Percentiles rank a stretch among this genome's conserved stretches.
These are phyloP conservation scores for Podosphaera fusca DNA, from an alignment of 2,329 filamentous ascomycete species.

Conservation along the genomic window DNA sequence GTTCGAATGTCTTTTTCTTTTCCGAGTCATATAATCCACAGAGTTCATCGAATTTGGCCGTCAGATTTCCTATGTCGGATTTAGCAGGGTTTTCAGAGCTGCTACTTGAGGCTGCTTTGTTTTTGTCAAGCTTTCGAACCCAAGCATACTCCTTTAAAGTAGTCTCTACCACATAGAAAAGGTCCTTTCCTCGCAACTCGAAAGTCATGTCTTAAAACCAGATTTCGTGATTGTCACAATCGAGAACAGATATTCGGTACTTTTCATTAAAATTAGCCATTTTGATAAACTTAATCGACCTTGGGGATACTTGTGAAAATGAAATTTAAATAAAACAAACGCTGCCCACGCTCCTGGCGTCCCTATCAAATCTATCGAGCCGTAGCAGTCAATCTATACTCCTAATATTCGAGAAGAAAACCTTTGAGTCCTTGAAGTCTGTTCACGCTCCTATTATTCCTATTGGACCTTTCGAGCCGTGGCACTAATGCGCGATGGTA, in stretches of 20 bases:
- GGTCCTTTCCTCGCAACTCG: neutral
- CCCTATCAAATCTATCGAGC: neutral
- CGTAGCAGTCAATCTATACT: too few species aligned
- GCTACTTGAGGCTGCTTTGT: neutral
- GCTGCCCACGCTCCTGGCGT: neutral
- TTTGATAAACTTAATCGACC: neutral
- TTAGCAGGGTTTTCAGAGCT: neutral
- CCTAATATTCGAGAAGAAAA: too few species aligned
- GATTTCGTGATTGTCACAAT: neutral
- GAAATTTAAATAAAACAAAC: neutral
- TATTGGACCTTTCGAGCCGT: neutral
- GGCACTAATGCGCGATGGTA: neutral
- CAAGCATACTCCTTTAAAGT: neutral
- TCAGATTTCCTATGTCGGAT: neutral
- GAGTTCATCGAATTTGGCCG: neutral
- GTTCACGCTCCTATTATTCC: neutral
- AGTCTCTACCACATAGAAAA: neutral
- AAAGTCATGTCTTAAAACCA: slow-evolving; percentile 1
- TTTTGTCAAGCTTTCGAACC: neutral
- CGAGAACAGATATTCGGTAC: neutral
- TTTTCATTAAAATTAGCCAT: neutral
- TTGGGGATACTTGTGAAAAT: neutral
- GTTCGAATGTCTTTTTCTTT: neutral
- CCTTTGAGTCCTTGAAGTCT: too few species aligned
- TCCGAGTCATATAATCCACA: neutral